phyloP scores from a whole-genome alignment of 1,284 basidiomycete species.

The Cystobasidium slooffiae region DNA sequence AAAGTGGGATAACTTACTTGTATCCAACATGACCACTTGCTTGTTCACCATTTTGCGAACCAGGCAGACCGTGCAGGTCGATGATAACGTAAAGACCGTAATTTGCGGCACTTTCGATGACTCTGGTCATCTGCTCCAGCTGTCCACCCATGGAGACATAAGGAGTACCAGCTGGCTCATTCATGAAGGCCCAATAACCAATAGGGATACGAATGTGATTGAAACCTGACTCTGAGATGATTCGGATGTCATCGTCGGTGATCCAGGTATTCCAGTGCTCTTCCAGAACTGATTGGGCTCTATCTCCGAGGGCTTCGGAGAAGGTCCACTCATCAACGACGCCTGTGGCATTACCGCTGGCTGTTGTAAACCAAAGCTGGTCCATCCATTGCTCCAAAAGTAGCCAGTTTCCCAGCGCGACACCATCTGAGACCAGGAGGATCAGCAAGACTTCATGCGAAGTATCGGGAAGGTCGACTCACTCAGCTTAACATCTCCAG shows the following conservation, averaged over 20 bases:
- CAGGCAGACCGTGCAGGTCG: conserved; percentile 59
- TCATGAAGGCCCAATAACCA: conserved; percentile 55
- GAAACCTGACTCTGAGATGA: conserved; percentile 54
- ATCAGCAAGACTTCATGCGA: neutral
- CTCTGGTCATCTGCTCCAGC: conserved; percentile 48
- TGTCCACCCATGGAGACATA: conserved; percentile 49
- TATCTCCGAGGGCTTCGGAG: conserved; percentile 52
- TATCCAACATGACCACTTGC: conserved; percentile 49
- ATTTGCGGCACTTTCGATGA: conserved; percentile 63
- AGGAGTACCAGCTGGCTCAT: conserved; percentile 50
- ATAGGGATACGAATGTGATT: conserved; percentile 57
- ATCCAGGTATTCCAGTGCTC: conserved; percentile 56
- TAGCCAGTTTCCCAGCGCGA: conserved; percentile 27
- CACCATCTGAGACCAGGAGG: conserved; percentile 12
- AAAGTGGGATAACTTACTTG: conserved; percentile 11
- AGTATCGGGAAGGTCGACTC: neutral
- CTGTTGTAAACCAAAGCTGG: conserved; percentile 58
- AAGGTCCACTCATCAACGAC: conserved; percentile 58
- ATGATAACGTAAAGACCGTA: conserved; percentile 58
- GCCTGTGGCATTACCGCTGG: conserved; percentile 46
- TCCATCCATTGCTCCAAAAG: conserved; percentile 52
- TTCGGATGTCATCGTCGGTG: conserved; percentile 57
- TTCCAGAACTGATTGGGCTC: conserved; percentile 31
- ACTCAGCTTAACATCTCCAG: conserved; percentile 5
- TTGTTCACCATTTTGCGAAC: conserved; percentile 57